A percentile compares a stretch with the other conserved stretches of the same genome.
These are phyloP conservation scores for Nemania sp. DNA, from an alignment of 2,329 filamentous ascomycete species.

Conservation along the genomic window DNA sequence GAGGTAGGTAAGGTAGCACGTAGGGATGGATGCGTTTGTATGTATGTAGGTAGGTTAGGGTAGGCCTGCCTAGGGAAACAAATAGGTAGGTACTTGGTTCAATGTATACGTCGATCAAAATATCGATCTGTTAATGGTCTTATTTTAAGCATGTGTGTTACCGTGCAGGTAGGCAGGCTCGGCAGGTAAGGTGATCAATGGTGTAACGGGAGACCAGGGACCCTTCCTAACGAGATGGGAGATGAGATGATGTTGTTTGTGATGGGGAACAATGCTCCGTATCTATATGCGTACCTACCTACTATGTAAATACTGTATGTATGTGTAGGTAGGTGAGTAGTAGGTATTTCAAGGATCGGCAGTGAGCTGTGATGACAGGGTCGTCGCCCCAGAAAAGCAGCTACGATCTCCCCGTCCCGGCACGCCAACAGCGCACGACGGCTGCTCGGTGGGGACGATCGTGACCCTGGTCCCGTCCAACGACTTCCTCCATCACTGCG, in stretches of 20 bases:
- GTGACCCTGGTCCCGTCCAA: constrained; percentile 5
- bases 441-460: constrained; percentile 20
- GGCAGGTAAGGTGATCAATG: not conserved
- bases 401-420: constrained; percentile 21
- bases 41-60: not conserved
- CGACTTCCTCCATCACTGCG: too few relatives aligned
- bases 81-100: not conserved
- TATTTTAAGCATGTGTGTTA: constrained; percentile 11
- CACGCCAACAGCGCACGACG: constrained; percentile 4
- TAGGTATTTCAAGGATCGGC: constrained; percentile 28
- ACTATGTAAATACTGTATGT: not conserved
- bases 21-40: not conserved
- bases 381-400: constrained; percentile 24
- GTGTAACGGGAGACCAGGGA: constrained; percentile 22
- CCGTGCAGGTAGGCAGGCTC: not conserved
- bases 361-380: constrained; percentile 31
- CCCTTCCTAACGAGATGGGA: constrained; percentile 31
- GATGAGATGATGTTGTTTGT: constrained; percentile 8
- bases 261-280: constrained; percentile 17
- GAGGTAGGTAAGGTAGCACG: not conserved
- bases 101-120: constrained; percentile 29
- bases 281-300: constrained; percentile 10
- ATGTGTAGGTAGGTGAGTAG: not conserved
- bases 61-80: too few relatives aligned
- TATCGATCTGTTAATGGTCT: constrained; percentile 15